Base-by-base conservation (phyloP, 2,329 filamentous ascomycete species). In the Remersonia thermophila region DNA sequence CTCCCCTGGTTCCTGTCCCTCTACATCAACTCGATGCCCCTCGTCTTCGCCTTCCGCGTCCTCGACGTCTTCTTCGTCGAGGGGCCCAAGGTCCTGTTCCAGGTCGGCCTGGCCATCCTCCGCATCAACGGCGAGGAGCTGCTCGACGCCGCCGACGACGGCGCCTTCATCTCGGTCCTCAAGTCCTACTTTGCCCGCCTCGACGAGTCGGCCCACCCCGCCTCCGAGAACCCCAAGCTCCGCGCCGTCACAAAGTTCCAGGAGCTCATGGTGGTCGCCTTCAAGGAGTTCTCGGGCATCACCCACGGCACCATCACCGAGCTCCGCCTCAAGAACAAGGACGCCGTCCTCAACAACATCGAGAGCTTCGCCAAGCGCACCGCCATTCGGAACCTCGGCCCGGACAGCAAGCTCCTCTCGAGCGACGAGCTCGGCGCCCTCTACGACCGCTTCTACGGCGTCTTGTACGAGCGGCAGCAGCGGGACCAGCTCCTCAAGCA, bases 1-100 rank as follows among this genome's bases (percentile, higher is more conserved):
- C 69, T 98, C 30, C 91, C 91, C 3, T 98, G 91, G 91, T 98
- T 98, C 56, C 69, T 98, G 38, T 96, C 89, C 4, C 69, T 98
- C 13, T 98, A 96, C 61, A 93, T 98, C 67, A 98, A 98, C 69
- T 96, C 89, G 2, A 98, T 98, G 91, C 91, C 91, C 4, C 68
- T 98, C 12, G 86, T 96, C 2, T 98, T 96, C 59, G 91, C 91
- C 31, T 98, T 96, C 58, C 75, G 91, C 38, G 91, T 98, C 33
- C 62, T 98, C 43, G 91, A 98, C 51, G 89, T 98, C 33, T 98
- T 98, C 65, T 98, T 98, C 60, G 75, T 98, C 28, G 91, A 98
- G 59, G 91, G 91, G 0, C 89, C 91, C 12, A 96, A 96, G 60
- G 91, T 96, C 2, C 66, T 98, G 8, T 98, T 98, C 60, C 91